Evolutionary conservation across 352 stramenopile species (phyloP).

Genomic region (Peronospora belbahrii): DNA sequence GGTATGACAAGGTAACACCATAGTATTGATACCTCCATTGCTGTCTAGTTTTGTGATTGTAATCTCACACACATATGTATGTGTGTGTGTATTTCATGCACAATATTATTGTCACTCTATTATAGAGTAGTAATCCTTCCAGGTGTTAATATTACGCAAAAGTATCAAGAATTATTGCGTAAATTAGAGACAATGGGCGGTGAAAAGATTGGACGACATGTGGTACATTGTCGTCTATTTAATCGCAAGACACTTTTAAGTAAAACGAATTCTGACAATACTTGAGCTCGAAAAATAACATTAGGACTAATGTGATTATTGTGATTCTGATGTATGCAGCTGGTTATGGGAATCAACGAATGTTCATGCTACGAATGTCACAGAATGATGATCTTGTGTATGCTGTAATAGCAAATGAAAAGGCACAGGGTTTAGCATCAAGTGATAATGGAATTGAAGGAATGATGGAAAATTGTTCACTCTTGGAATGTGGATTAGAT

Average conservation of each 20-base stretch:
- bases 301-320: neutral
- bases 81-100: neutral
- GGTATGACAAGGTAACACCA: conserved; percentile 73
- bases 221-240: conserved; percentile 84
- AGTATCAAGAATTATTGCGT: conserved; percentile 84
- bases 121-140: conserved; percentile 74
- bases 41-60: too few species aligned
- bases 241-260: conserved; percentile 73
- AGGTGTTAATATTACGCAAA: conserved; percentile 71
- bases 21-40: neutral
- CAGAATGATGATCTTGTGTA: conserved; percentile 84
- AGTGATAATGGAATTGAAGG: conserved; percentile 76
- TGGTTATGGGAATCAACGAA: conserved; percentile 81
- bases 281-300: too few species aligned
- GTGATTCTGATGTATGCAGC: conserved; percentile 25
- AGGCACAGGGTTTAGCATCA: conserved; percentile 36
- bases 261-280: conserved; percentile 12
- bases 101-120: neutral
- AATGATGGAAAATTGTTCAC: conserved; percentile 59
- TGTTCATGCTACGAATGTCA: conserved; percentile 87
- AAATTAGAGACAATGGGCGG: conserved; percentile 78
- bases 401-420: conserved; percentile 76
- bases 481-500: conserved; percentile 80
- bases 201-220: conserved; percentile 67
- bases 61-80: too few species aligned